These are phyloP conservation scores for Suillus variegatus DNA, from an alignment of 768 basidiomycete species.

Conservation along the genomic window DNA sequence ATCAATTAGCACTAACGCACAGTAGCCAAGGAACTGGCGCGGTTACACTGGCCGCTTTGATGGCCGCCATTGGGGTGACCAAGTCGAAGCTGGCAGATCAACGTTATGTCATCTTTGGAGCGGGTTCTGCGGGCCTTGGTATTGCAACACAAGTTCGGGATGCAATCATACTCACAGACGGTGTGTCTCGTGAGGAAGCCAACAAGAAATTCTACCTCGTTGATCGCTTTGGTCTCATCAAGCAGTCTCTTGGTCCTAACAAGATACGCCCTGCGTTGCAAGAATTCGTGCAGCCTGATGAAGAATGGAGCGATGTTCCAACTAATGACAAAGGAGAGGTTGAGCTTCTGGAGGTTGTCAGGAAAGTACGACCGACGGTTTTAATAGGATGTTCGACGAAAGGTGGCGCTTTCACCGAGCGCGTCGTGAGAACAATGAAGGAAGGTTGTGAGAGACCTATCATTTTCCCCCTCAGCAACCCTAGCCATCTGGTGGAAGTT, in stretches of 20 bases:
- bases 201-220: constrained; percentile 70
- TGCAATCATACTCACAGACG: constrained; percentile 63
- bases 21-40: constrained; percentile 74
- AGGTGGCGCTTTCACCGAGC: constrained; percentile 75
- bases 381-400: constrained; percentile 85
- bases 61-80: constrained; percentile 69
- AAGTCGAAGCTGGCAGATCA: constrained; percentile 68
- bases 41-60: constrained; percentile 68
- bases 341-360: constrained; percentile 66
- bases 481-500: constrained; percentile 75
- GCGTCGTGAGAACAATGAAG: constrained; percentile 68
- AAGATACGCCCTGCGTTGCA: constrained; percentile 48
- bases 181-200: constrained; percentile 56
- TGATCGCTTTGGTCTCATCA: constrained; percentile 68
- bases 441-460: constrained; percentile 72
- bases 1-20: background rate
- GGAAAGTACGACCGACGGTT: constrained; percentile 74
- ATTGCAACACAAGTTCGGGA: constrained; percentile 77
- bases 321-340: constrained; percentile 44
- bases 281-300: constrained; percentile 59
- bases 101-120: constrained; percentile 76
- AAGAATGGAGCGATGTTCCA: constrained; percentile 50
- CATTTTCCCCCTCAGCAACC: constrained; percentile 85
- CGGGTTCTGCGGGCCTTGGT: constrained; percentile 82
- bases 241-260: constrained; percentile 43